Evolutionary conservation across 345 rosid species (phyloP).

Genomic region (Anacardium occidentale): DNA sequence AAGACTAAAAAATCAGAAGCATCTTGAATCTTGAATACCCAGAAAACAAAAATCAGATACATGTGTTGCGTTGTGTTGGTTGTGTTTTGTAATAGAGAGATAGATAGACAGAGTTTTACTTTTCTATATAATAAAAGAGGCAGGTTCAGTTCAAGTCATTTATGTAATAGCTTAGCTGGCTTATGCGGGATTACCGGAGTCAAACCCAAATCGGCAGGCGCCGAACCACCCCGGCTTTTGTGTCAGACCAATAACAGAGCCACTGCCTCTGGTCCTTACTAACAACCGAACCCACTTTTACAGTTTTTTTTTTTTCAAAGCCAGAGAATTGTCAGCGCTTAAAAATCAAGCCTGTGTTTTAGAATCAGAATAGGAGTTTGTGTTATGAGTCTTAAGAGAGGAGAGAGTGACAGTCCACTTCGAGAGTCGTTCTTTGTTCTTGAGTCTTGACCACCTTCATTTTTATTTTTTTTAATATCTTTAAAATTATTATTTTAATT

Average conservation of each 20-base stretch:
- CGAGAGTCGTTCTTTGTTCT: constrained; percentile 23
- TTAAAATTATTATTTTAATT: constrained; percentile 13
- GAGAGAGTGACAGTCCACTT: constrained; percentile 30
- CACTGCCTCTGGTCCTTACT: constrained; percentile 5
- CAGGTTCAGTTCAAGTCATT: not conserved
- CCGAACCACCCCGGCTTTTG: constrained; percentile 17
- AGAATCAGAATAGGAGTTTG: not conserved
- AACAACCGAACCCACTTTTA: not conserved
- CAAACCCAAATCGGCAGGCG: constrained; percentile 32
- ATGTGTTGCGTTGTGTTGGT: no score
- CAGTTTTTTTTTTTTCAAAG: not conserved
- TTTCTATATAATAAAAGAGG: not conserved
- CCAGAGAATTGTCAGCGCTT: constrained; percentile 14
- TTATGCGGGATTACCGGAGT: constrained; percentile 37
- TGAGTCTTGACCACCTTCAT: constrained; percentile 31
- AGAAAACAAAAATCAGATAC: not conserved
- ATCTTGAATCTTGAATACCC: not conserved
- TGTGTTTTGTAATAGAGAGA: constrained; percentile 4
- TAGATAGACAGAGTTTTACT: constrained; percentile 12
- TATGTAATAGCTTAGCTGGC: constrained; percentile 29
- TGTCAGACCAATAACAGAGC: not conserved
- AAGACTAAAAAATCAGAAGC: not conserved
- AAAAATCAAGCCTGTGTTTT: constrained; percentile 8
- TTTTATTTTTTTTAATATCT: not conserved
- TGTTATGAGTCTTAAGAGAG: not conserved